phyloP scores from a whole-genome alignment of 495 filamentous ascomycete genomes.

The Lophiostoma macrostomum region DNA sequence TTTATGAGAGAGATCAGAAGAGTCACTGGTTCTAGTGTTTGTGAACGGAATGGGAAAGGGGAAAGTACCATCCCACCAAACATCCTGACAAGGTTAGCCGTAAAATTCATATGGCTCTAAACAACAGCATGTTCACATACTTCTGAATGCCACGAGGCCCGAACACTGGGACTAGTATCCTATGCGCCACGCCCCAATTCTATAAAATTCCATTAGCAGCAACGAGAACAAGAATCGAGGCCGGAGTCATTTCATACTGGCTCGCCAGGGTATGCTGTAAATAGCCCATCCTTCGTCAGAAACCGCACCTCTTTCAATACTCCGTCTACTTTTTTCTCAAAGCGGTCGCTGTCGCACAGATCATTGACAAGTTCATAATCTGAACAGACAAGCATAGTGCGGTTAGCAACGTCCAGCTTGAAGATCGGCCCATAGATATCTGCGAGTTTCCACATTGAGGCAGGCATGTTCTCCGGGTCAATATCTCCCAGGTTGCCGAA shows the following conservation, averaged over 20 bases:
- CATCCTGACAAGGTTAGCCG: conserved; percentile 53
- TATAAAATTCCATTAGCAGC: neutral
- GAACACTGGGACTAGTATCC: conserved; percentile 64
- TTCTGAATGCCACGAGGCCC: conserved; percentile 61
- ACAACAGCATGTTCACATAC: neutral
- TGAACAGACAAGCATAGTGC: conserved; percentile 41
- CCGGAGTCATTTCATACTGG: conserved; percentile 25
- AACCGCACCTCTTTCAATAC: conserved; percentile 55
- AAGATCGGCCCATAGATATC: conserved; percentile 69
- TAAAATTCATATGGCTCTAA: neutral
- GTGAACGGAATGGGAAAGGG: too few relatives aligned
- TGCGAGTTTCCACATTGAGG: conserved; percentile 55
- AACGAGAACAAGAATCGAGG: neutral
- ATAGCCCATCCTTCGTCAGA: conserved; percentile 65
- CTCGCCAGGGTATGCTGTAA: conserved; percentile 60
- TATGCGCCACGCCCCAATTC: conserved; percentile 67
- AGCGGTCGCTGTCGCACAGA: conserved; percentile 62
- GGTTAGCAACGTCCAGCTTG: conserved; percentile 51
- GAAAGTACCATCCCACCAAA: conserved; percentile 72
- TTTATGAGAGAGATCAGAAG: too few relatives aligned
- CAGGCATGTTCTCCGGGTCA: neutral
- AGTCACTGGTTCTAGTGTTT: too few relatives aligned
- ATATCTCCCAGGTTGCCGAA: conserved; percentile 16
- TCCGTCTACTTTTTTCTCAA: conserved; percentile 52
- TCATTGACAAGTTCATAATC: conserved; percentile 61